A percentile compares a stretch with the other conserved stretches of the same genome.
These are phyloP conservation scores for Nidularia pulvinata DNA, from an alignment of 768 basidiomycete genomes.

Conservation along the genomic window DNA sequence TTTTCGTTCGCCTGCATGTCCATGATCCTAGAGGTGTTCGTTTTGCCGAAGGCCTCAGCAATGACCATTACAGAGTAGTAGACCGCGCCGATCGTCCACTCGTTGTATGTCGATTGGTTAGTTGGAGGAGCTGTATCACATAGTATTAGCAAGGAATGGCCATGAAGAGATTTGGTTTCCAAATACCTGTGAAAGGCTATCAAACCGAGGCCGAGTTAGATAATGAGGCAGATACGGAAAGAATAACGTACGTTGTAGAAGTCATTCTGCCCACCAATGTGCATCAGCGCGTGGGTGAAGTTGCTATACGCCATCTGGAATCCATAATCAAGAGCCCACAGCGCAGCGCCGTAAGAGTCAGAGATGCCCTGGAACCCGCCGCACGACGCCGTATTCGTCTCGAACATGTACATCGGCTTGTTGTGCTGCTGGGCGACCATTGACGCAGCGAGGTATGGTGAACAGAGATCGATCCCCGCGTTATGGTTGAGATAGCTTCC, in stretches of 20 bases:
- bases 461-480: slow-evolving; percentile 45
- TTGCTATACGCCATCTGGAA: slow-evolving; percentile 63
- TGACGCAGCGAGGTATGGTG: slow-evolving; percentile 49
- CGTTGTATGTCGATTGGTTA: slow-evolving; percentile 55
- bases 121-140: slow-evolving; percentile 42
- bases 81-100: slow-evolving; percentile 78
- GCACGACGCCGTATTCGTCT: slow-evolving; percentile 71
- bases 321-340: slow-evolving; percentile 67
- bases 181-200: background rate
- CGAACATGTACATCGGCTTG: slow-evolving; percentile 65
- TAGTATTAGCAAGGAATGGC: slow-evolving; percentile 1
- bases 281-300: slow-evolving; percentile 52
- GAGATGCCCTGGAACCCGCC: slow-evolving; percentile 70
- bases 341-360: slow-evolving; percentile 62
- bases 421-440: slow-evolving; percentile 36
- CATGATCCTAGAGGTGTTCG: slow-evolving; percentile 60
- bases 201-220: too few relatives aligned
- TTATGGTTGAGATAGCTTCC: slow-evolving; percentile 60
- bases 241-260: slow-evolving; percentile 61
- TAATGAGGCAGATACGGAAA: background rate
- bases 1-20: slow-evolving; percentile 57
- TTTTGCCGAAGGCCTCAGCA: slow-evolving; percentile 67
- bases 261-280: slow-evolving; percentile 67
- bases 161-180: background rate
- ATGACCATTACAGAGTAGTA: slow-evolving; percentile 76